phyloP scores from a whole-genome alignment of 345 rosid genomes.

The Ceriops zippeliana region DNA sequence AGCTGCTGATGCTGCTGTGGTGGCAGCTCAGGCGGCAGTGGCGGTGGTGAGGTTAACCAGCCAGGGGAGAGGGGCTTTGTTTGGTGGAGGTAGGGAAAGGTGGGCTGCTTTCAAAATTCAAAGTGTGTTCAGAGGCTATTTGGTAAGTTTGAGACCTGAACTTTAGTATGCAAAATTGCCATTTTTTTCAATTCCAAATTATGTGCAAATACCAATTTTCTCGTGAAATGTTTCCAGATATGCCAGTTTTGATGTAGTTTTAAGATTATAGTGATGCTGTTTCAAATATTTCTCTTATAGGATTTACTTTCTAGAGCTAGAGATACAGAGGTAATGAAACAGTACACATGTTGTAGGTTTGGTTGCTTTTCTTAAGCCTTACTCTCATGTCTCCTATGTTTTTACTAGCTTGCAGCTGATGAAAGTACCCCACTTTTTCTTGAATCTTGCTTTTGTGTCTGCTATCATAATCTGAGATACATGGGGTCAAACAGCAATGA shows the following conservation, averaged over 20 bases:
- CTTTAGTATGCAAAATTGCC: background rate
- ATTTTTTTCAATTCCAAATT: background rate
- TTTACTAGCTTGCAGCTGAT: background rate
- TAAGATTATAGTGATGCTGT: background rate
- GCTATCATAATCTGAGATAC: background rate
- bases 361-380: constrained; percentile 6
- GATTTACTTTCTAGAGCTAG: constrained; percentile 1
- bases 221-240: background rate
- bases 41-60: constrained; percentile 31
- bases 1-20: constrained; percentile 30
- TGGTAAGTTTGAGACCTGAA: constrained; percentile 16
- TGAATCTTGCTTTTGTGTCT: constrained; percentile 9
- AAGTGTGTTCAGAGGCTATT: constrained; percentile 25
- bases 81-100: constrained; percentile 21
- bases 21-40: constrained; percentile 29
- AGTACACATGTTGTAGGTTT: constrained; percentile 3
- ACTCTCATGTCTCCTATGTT: background rate
- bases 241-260: constrained; percentile 9
- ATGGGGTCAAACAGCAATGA: background rate
- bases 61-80: constrained; percentile 23
- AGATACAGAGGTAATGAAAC: constrained; percentile 10
- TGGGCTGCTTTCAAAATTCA: constrained; percentile 29
- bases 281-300: constrained; percentile 8
- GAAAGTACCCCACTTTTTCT: background rate
- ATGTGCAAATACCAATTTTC: background rate